Conservation (phyloP, 2,329 filamentous ascomycete species). For the Fusarium cyanostomum region DNA sequence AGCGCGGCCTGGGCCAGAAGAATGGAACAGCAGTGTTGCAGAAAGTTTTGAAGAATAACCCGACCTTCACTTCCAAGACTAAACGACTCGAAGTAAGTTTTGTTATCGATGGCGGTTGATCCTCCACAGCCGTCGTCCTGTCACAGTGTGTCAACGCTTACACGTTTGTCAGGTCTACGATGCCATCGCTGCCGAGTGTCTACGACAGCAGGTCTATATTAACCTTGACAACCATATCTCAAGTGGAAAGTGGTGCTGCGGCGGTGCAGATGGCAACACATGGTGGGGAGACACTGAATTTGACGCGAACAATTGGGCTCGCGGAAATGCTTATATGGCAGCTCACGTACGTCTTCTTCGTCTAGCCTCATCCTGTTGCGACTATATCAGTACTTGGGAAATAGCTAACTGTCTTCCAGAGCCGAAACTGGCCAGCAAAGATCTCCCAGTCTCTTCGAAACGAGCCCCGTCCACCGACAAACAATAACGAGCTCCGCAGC, state of each 20-base stretch:
- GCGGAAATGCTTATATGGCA: slow-evolving; percentile 69
- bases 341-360: slow-evolving; percentile 55
- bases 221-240: slow-evolving; percentile 71
- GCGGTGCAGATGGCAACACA: slow-evolving; percentile 62
- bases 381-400: rapidly evolving
- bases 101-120: background rate
- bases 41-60: slow-evolving; percentile 66
- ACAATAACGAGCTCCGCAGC: slow-evolving; percentile 41
- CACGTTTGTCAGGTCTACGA: slow-evolving; percentile 55
- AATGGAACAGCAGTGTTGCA: slow-evolving; percentile 63
- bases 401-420: background rate
- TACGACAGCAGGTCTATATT: slow-evolving; percentile 63
- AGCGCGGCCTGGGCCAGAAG: slow-evolving; percentile 56
- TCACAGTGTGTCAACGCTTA: background rate
- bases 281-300: slow-evolving; percentile 72
- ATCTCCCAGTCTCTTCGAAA: slow-evolving; percentile 57
- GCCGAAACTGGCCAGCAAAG: slow-evolving; percentile 26
- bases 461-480: slow-evolving; percentile 59
- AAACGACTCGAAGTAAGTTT: slow-evolving; percentile 59
- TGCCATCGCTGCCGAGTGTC: slow-evolving; percentile 67
- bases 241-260: slow-evolving; percentile 67
- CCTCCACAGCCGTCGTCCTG: rapidly evolving
- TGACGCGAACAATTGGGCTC: slow-evolving; percentile 65
- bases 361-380: rapidly evolving
- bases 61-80: slow-evolving; percentile 61